Percentiles rank a stretch among this genome's conserved stretches.
Conservation (phyloP, 768 basidiomycete species). For the Lentinula sp. region DNA sequence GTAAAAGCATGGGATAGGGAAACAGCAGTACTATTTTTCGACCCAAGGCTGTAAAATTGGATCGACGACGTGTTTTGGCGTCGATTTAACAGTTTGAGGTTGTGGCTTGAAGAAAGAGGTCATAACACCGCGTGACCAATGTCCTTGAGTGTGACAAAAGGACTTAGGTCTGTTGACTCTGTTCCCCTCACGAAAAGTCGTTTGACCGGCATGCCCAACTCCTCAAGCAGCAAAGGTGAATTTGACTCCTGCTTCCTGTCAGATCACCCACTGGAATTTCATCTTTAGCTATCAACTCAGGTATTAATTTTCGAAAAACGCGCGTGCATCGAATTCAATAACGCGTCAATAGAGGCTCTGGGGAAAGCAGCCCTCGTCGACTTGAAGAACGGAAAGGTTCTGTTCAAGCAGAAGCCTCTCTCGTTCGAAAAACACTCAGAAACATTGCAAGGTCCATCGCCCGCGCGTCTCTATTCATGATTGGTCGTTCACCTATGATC, state of each 20-base stretch:
- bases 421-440: conserved; percentile 77
- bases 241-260: background rate
- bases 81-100: conserved; percentile 31
- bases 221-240: conserved; percentile 29
- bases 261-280: background rate
- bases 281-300: conserved; percentile 1
- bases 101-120: conserved; percentile 69
- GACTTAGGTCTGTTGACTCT: background rate
- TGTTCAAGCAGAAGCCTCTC: conserved; percentile 69
- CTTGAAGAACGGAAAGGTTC: conserved; percentile 70
- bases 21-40: conserved; percentile 84
- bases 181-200: conserved; percentile 23
- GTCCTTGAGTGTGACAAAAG: background rate
- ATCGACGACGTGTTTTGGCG: conserved; percentile 41
- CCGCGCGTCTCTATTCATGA: conserved; percentile 1
- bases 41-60: conserved; percentile 88
- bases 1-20: background rate
- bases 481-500: background rate
- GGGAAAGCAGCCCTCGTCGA: conserved; percentile 47
- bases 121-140: conserved; percentile 8
- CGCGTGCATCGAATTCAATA: conserved; percentile 7
- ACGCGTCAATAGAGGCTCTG: conserved; percentile 31
- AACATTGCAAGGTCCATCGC: conserved; percentile 66
- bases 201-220: conserved; percentile 28
- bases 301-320: background rate